Evolutionary conservation across 2,329 filamentous ascomycete species (phyloP), one percentile per base, ranked within the genome.

Genomic region (Paraphaeosphaeria sporulosa): DNA sequence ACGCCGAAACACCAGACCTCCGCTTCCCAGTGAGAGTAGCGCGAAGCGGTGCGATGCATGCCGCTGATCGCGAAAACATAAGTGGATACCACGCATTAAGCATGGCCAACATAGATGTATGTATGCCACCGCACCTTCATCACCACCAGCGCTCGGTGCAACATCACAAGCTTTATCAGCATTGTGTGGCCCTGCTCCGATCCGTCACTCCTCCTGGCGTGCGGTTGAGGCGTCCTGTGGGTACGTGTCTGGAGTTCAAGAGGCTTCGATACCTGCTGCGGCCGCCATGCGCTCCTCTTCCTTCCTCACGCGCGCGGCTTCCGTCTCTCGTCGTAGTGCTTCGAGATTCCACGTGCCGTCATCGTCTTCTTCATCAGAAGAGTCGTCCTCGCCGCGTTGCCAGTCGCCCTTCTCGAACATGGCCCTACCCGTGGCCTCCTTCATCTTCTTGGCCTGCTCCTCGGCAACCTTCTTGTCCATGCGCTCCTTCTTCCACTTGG

Each of bases 361-460:
- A 19, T 82, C 79, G n/a, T 86, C 85, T 44, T 87, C 86, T 15
- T 88, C 88, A 12, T 88, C 89, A 19, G 87, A 55, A 7, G 59
- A 65, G 21, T 63, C 66, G 12, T 72, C 71, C 5, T 55, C 70
- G 84, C 86, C 87, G 34, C 86, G 89, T 49, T 81, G 84, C 62
- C 88, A 99, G 78, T 96, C 94, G 72, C 95, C 95, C 78, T 93
- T 95, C 81, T 99, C 95, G 78, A 99, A 99, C 80, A 99, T 85
- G 8, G 93, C 92, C 81, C 94, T 89, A 72, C 95, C 95, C 21
- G 95, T 99, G 23, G 94, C 94, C 71, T 99, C 95, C 85, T 96
- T 98, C 74, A 93, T 92, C 80, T 90, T 89, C 75, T 90, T 89
- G 50, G 93, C 93, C 80, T 97, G 89, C 68, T 95, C 91, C 73